Percentiles rank a stretch among this genome's conserved stretches.
phyloP scores from a whole-genome alignment of 208 protist genomes.

The Wallacemonas sp. region DNA sequence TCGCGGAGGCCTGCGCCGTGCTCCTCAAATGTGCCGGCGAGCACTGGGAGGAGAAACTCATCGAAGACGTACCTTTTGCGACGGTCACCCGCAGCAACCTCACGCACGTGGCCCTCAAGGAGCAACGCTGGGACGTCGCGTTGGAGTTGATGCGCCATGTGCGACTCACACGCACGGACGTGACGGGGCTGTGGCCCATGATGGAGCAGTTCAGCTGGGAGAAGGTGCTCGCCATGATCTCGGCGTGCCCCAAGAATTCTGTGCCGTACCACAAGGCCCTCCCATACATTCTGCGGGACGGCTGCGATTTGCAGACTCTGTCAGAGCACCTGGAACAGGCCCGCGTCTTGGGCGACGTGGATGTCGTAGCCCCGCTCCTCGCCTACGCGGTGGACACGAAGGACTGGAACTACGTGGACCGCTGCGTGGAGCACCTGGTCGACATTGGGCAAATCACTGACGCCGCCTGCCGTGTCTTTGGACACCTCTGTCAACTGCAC shows the following conservation, averaged over 20 bases:
- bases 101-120: constrained; percentile 58
- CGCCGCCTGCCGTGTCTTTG: constrained; percentile 63
- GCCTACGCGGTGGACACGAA: constrained; percentile 61
- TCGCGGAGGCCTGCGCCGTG: constrained; percentile 86
- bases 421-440: constrained; percentile 77
- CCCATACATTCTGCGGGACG: constrained; percentile 67
- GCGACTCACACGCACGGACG: constrained; percentile 55
- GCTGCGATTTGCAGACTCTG: constrained; percentile 75
- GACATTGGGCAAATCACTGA: constrained; percentile 83
- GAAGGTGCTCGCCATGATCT: constrained; percentile 79
- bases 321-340: constrained; percentile 88
- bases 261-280: constrained; percentile 74
- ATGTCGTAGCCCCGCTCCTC: constrained; percentile 83
- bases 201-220: constrained; percentile 76
- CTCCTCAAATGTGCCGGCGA: constrained; percentile 66
- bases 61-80: constrained; percentile 78
- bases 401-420: constrained; percentile 80
- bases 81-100: constrained; percentile 83
- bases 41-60: constrained; percentile 68
- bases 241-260: constrained; percentile 79
- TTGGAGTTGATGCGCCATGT: constrained; percentile 74
- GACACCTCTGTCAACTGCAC: constrained; percentile 73
- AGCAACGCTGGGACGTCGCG: constrained; percentile 75
- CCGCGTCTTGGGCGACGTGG: constrained; percentile 77
- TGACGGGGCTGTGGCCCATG: constrained; percentile 73